Conservation (phyloP, 192 early-diverging fungal genomes). For the Podila horticola region DNA sequence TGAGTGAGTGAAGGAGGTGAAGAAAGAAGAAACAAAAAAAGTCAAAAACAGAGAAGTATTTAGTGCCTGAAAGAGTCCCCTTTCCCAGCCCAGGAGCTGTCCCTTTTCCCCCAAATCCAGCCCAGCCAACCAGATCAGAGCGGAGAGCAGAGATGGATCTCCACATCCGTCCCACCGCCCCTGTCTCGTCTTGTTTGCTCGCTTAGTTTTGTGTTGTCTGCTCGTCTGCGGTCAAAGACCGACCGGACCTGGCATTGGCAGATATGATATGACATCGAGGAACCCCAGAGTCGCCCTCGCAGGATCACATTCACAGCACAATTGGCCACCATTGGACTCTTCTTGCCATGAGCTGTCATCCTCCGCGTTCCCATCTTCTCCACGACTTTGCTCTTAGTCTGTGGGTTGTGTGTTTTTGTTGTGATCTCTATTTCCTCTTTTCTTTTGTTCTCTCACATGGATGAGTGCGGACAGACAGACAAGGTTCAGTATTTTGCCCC, state of each 20-base stretch:
- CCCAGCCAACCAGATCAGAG: background rate
- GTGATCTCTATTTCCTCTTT: background rate
- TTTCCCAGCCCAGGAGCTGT: too few species aligned
- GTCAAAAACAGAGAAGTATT: slow-evolving; percentile 2
- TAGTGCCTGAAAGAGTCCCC: too few species aligned
- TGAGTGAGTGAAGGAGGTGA: slow-evolving; percentile 6
- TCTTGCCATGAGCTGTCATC: background rate
- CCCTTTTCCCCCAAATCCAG: background rate
- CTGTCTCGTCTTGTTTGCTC: too few species aligned
- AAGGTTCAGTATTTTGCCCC: background rate
- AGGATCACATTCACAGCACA: background rate
- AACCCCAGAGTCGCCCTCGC: too few species aligned
- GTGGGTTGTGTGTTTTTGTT: background rate
- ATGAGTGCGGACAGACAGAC: background rate
- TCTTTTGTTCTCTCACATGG: background rate
- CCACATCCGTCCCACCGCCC: too few species aligned
- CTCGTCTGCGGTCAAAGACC: too few species aligned
- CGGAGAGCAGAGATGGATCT: background rate
- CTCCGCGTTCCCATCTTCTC: background rate
- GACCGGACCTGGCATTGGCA: too few species aligned
- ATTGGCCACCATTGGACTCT: background rate
- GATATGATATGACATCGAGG: too few species aligned
- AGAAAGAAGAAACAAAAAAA: slow-evolving; percentile 9
- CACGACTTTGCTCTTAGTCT: background rate
- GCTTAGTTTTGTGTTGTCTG: too few species aligned